These are phyloP conservation scores for Nothophytophthora sp. DNA, from an alignment of 352 stramenopile genomes.

Conservation along the genomic window DNA sequence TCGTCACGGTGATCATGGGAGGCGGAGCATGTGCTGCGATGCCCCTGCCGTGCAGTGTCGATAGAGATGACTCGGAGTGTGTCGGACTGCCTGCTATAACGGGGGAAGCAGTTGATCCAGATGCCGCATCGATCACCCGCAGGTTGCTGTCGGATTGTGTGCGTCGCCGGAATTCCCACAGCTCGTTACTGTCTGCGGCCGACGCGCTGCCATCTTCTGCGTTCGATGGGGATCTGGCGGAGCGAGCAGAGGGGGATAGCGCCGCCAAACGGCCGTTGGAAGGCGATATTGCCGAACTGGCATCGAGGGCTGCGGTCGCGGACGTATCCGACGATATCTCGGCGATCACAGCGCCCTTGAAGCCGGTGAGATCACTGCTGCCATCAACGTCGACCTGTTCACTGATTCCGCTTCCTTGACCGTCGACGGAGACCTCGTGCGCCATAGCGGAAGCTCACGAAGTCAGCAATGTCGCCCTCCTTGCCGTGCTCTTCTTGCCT, in stretches of 20 bases:
- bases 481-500: too few relatives aligned
- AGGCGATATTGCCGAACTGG: too few relatives aligned
- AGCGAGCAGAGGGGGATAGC: constrained; percentile 9
- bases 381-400: too few relatives aligned
- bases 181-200: not conserved
- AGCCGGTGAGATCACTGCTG: too few relatives aligned
- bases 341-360: too few relatives aligned
- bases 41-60: constrained; percentile 5
- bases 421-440: too few relatives aligned
- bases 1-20: constrained; percentile 31
- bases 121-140: constrained; percentile 3
- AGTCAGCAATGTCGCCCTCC: too few relatives aligned
- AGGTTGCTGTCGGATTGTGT: constrained; percentile 60
- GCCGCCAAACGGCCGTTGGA: constrained; percentile 17
- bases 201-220: constrained; percentile 1
- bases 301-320: too few relatives aligned
- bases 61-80: constrained; percentile 33
- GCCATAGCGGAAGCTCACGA: too few relatives aligned
- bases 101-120: too few relatives aligned
- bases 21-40: constrained; percentile 3
- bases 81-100: constrained; percentile 14
- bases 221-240: constrained; percentile 3
- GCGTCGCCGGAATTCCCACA: constrained; percentile 36
- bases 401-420: too few relatives aligned
- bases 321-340: too few relatives aligned